phyloP scores from a whole-genome alignment of 257 asterid genomes.

The Fraxinus americana region DNA sequence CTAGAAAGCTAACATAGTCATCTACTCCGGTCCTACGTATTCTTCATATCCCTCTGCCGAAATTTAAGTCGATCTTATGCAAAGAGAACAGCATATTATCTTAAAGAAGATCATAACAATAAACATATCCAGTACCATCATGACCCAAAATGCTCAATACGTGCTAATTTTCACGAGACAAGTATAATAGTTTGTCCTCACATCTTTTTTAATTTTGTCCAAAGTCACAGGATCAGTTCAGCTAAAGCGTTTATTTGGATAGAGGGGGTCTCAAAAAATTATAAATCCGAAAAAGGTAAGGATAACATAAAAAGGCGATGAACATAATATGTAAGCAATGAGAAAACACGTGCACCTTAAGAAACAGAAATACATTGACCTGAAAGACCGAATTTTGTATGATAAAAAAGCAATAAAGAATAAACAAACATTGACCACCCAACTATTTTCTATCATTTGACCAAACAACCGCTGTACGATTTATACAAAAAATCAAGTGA shows the following conservation, averaged over 20 bases:
- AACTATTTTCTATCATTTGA: neutral
- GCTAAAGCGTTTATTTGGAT: neutral
- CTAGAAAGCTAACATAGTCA: neutral
- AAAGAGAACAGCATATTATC: neutral
- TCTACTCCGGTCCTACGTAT: neutral
- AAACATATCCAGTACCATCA: neutral
- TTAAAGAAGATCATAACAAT: neutral
- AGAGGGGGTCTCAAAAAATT: neutral
- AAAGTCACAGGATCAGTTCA: neutral
- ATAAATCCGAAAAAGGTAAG: neutral
- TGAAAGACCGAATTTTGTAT: too few species aligned
- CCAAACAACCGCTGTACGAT: neutral
- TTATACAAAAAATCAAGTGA: neutral
- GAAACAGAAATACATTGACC: neutral
- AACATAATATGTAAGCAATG: neutral
- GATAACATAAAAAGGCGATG: neutral
- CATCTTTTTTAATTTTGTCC: neutral
- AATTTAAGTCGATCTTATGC: neutral
- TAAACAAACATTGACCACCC: neutral
- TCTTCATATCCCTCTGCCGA: neutral
- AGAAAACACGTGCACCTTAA: neutral
- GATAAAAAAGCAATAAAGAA: neutral
- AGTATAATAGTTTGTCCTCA: neutral
- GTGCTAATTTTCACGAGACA: neutral
- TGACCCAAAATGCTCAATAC: neutral